Percentiles rank a stretch among this genome's conserved stretches.
Conservation (phyloP, 208 protist species). For the Endotrypanum monterogeii region DNA sequence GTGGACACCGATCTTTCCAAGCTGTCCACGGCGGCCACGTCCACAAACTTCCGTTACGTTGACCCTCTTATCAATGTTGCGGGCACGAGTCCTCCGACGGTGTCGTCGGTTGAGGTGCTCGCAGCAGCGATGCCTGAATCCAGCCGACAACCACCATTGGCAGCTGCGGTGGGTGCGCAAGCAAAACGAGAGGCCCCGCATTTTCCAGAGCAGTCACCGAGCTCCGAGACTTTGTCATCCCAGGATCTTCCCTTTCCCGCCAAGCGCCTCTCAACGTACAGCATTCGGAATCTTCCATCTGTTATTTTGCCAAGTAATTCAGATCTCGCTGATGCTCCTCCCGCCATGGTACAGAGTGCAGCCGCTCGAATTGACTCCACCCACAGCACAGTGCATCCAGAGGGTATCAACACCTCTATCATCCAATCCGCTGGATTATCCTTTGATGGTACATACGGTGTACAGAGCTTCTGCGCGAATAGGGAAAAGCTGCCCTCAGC, state of each 20-base stretch:
- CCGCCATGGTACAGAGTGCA: not conserved
- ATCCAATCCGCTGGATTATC: slow-evolving; percentile 50
- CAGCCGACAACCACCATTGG: not conserved
- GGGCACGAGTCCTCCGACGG: not conserved
- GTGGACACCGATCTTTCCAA: slow-evolving; percentile 10
- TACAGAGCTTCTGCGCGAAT: slow-evolving; percentile 12
- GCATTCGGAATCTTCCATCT: slow-evolving; percentile 13
- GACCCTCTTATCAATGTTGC: not conserved
- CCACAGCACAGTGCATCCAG: slow-evolving; percentile 6
- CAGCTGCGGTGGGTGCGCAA: not conserved
- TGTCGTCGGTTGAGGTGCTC: not conserved
- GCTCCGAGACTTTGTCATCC: not conserved
- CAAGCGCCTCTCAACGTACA: slow-evolving; percentile 12
- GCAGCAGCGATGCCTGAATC: not conserved
- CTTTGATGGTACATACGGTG: slow-evolving; percentile 17
- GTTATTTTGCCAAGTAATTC: slow-evolving; percentile 16
- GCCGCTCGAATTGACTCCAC: slow-evolving; percentile 7
- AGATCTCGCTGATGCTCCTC: not conserved
- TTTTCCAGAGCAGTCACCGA: not conserved
- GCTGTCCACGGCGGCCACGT: not conserved
- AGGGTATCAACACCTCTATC: slow-evolving; percentile 29
- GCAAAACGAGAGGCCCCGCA: not conserved
- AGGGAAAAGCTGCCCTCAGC: slow-evolving; percentile 38
- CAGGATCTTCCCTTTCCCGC: slow-evolving; percentile 11
- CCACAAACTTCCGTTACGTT: not conserved